A percentile compares a stretch with the other conserved stretches of the same genome.
Conservation (phyloP, 352 stramenopile genomes). For the Globisporangium cederbergense region DNA sequence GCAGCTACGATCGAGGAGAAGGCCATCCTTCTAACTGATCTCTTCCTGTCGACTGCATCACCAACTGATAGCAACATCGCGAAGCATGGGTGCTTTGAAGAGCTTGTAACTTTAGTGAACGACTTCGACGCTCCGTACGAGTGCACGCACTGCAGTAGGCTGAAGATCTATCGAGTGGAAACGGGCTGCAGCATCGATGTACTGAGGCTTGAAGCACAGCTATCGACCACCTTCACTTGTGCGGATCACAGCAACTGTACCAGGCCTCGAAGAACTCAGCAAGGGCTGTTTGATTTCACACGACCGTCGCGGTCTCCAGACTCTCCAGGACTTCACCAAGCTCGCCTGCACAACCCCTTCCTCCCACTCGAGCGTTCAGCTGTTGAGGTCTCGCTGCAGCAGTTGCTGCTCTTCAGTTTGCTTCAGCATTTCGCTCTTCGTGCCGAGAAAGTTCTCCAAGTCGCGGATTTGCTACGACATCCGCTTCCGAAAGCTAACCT, state of each 20-base stretch:
- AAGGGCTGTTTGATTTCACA: conserved; percentile 10
- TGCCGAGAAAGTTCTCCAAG: conserved; percentile 23
- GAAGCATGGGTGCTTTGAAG: not conserved
- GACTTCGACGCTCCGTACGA: not conserved
- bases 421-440: conserved; percentile 21
- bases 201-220: conserved; percentile 6
- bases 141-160: not conserved
- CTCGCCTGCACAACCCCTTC: not conserved
- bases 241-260: not conserved
- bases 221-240: not conserved
- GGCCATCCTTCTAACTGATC: conserved; percentile 4
- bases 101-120: not conserved
- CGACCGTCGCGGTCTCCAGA: not conserved
- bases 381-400: not conserved
- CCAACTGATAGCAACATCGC: not conserved
- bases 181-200: not conserved
- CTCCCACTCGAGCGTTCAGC: not conserved
- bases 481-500: conserved; percentile 10
- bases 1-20: conserved; percentile 9
- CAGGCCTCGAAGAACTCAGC: not conserved
- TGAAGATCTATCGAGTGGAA: conserved; percentile 14
- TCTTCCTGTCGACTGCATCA: not conserved
- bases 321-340: not conserved
- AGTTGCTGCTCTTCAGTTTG: conserved; percentile 14
- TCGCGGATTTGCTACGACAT: conserved; percentile 24